A percentile compares a stretch with the other conserved stretches of the same genome.
Evolutionary conservation across 169 alveolate species (phyloP).

Genomic region (Sarcocystis neurona): DNA sequence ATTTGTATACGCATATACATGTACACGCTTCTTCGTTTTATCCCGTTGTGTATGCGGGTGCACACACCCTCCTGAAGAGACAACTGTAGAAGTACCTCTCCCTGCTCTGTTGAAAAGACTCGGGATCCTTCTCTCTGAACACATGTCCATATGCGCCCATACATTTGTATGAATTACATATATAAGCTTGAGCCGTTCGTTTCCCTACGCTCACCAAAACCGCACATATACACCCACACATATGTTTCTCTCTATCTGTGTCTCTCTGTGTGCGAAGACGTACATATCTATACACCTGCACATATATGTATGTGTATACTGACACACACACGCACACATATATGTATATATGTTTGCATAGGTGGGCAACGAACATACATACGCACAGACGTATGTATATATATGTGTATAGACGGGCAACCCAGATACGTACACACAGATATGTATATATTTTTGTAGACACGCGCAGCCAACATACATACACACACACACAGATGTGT

Average conservation of each 20-base stretch:
- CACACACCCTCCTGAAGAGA: no score
- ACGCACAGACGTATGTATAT: slow-evolving; percentile 12
- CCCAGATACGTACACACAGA: slow-evolving; percentile 74
- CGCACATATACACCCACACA: not conserved
- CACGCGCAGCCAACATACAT: not conserved
- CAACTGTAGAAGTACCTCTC: no score
- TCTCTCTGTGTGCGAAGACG: not conserved
- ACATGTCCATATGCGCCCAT: no score
- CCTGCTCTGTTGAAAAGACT: no score
- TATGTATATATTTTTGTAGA: slow-evolving; percentile 64
- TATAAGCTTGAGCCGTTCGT: no score
- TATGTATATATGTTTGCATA: not conserved
- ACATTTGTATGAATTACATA: no score
- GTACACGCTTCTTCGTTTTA: not conserved
- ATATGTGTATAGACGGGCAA: slow-evolving; percentile 71
- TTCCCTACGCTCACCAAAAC: no score
- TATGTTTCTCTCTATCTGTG: not conserved
- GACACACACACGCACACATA: no score
- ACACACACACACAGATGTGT: not conserved
- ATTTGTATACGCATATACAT: not conserved
- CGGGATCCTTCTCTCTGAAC: no score
- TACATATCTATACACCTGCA: not conserved
- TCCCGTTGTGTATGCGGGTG: not conserved
- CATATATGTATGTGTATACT: not conserved
- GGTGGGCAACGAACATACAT: not conserved